Conservation (phyloP, 108 stramenopile genomes). For the Skeletonema menzelii region DNA sequence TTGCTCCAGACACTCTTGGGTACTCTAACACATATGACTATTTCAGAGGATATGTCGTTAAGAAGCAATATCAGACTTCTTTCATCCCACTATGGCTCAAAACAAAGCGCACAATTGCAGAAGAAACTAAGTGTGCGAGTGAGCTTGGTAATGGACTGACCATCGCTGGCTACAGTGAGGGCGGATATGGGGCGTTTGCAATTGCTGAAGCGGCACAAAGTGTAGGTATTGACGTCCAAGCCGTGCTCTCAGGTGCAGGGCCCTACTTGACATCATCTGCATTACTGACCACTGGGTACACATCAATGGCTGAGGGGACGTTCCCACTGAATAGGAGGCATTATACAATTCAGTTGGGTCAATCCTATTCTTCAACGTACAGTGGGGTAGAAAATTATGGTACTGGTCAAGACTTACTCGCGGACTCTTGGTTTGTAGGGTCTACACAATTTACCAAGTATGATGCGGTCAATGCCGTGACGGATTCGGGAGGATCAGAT, state of each 20-base stretch:
- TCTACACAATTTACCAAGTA: neutral
- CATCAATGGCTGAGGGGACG: neutral
- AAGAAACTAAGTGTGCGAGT: slow-evolving; percentile 12
- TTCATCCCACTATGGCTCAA: slow-evolving; percentile 34
- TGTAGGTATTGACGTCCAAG: slow-evolving; percentile 12
- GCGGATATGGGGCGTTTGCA: slow-evolving; percentile 33
- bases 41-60: slow-evolving; percentile 21
- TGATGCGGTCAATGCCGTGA: neutral
- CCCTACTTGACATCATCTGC: slow-evolving; percentile 9
- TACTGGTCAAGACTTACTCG: slow-evolving; percentile 19
- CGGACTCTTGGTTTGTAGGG: neutral
- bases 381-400: slow-evolving; percentile 13
- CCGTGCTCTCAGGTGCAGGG: slow-evolving; percentile 21
- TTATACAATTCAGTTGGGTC: slow-evolving; percentile 1
- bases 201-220: slow-evolving; percentile 16
- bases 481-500: neutral
- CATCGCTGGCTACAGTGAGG: slow-evolving; percentile 28
- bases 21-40: neutral
- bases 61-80: slow-evolving; percentile 28
- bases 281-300: neutral
- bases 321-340: neutral
- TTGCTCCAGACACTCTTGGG: neutral
- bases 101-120: slow-evolving; percentile 10
- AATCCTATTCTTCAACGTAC: slow-evolving; percentile 35
- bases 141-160: slow-evolving; percentile 10